Percentiles rank a stretch among this genome's conserved stretches.
Conservation (phyloP, 139 green algal species). For the Micractinium sp. region DNA sequence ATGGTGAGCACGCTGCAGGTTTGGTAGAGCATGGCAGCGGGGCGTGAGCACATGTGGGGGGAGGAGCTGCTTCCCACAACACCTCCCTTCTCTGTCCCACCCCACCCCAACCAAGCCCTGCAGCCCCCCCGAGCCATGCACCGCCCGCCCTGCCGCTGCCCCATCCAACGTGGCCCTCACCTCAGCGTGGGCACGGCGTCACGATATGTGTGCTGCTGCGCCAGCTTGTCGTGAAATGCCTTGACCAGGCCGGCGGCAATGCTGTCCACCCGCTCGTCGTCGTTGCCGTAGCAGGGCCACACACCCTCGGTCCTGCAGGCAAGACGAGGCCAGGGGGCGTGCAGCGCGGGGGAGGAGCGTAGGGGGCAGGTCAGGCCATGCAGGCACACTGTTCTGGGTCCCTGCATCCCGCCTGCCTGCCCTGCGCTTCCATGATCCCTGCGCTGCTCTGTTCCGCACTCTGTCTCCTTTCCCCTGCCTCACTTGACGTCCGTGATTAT, state of each 20-base stretch:
- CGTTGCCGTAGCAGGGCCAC: slow-evolving; percentile 84
- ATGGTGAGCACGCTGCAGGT: slow-evolving; percentile 81
- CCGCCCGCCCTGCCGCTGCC: too few species aligned
- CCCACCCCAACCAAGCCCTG: too few species aligned
- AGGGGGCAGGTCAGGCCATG: neutral
- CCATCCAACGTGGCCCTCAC: neutral
- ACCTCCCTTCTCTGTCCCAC: too few species aligned
- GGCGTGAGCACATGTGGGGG: neutral
- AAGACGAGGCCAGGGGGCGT: too few species aligned
- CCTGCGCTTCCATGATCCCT: too few species aligned
- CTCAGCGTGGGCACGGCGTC: slow-evolving; percentile 68
- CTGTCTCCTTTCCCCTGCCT: too few species aligned
- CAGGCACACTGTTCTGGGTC: too few species aligned
- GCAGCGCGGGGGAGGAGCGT: neutral
- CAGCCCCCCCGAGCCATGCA: too few species aligned
- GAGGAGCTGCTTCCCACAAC: too few species aligned
- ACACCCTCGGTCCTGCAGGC: slow-evolving; percentile 54
- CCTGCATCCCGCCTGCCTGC: neutral
- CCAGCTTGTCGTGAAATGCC: slow-evolving; percentile 61
- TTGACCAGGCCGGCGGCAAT: slow-evolving; percentile 64
- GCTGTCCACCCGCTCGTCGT: slow-evolving; percentile 69
- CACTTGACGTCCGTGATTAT: too few species aligned
- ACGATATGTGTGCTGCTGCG: slow-evolving; percentile 71
- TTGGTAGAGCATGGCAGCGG: neutral
- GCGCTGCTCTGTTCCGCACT: too few species aligned